Conservation (phyloP, 148 eudicot genomes). For the Nyssa sinensis region DNA sequence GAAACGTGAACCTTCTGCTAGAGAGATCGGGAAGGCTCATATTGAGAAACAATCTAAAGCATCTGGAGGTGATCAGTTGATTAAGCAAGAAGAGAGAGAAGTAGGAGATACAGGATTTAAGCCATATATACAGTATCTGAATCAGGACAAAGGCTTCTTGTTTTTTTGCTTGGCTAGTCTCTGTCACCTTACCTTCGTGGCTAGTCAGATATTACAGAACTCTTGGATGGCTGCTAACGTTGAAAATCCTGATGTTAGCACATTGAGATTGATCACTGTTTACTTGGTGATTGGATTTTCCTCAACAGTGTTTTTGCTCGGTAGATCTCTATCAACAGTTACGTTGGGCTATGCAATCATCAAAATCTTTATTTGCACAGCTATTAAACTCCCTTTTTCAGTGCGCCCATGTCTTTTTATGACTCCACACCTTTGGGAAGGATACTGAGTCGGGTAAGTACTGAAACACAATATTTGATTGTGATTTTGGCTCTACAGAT, state of each 20-base stretch:
- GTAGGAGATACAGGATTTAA: slow-evolving; percentile 66
- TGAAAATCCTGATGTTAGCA: slow-evolving; percentile 49
- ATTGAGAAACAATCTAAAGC: slow-evolving; percentile 25
- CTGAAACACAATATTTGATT: background rate
- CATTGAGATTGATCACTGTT: slow-evolving; percentile 49
- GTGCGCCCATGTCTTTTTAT: slow-evolving; percentile 80
- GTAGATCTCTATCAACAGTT: slow-evolving; percentile 46
- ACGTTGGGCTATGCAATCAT: slow-evolving; percentile 55
- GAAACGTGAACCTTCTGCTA: slow-evolving; percentile 21
- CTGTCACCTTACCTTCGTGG: slow-evolving; percentile 38
- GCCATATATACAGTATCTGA: slow-evolving; percentile 57
- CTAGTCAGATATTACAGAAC: slow-evolving; percentile 60
- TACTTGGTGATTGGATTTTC: slow-evolving; percentile 56
- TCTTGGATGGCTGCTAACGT: slow-evolving; percentile 82
- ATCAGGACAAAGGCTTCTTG: slow-evolving; percentile 52
- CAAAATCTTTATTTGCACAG: slow-evolving; percentile 57
- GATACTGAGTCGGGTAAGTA: slow-evolving; percentile 64
- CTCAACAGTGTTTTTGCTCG: slow-evolving; percentile 40
- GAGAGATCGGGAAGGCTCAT: slow-evolving; percentile 35
- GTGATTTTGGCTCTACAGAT: background rate
- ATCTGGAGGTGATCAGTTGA: slow-evolving; percentile 46
- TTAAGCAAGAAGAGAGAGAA: slow-evolving; percentile 73
- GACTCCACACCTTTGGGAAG: slow-evolving; percentile 85
- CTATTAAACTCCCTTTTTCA: slow-evolving; percentile 61
- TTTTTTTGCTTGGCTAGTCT: slow-evolving; percentile 41